Conservation (phyloP, 495 filamentous ascomycete species). For the Penicillium soppii region DNA sequence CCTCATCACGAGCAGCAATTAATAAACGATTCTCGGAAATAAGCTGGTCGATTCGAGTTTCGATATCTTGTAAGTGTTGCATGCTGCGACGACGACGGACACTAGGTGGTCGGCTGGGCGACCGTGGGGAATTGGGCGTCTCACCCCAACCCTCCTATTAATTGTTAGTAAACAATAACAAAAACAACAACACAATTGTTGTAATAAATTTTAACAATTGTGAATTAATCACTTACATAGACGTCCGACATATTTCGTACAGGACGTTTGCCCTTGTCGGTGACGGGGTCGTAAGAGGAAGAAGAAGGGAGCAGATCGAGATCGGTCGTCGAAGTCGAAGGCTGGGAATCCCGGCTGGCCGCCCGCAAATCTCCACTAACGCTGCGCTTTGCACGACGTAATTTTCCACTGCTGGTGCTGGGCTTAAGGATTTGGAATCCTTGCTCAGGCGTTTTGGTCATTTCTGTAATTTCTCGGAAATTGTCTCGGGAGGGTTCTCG, state of each 20-base stretch:
- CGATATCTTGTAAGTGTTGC: constrained; percentile 83
- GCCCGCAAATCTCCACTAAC: constrained; percentile 78
- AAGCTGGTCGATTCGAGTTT: constrained; percentile 72
- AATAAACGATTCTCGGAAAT: constrained; percentile 77
- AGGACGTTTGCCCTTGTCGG: constrained; percentile 83
- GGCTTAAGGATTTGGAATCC: constrained; percentile 36
- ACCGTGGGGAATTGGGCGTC: constrained; percentile 84
- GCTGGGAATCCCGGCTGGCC: constrained; percentile 50
- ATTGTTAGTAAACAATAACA: constrained; percentile 28
- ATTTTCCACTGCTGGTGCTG: constrained; percentile 39
- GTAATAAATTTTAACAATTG: constrained; percentile 12
- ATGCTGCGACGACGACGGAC: constrained; percentile 94
- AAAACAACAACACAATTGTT: constrained; percentile 18
- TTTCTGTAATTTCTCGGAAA: constrained; percentile 35
- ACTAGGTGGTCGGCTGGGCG: constrained; percentile 93
- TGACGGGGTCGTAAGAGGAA: constrained; percentile 70
- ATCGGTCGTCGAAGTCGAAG: constrained; percentile 36
- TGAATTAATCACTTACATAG: constrained; percentile 68
- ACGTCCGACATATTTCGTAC: constrained; percentile 86
- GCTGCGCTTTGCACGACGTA: constrained; percentile 71
- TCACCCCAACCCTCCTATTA: constrained; percentile 90
- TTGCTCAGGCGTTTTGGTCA: constrained; percentile 33
- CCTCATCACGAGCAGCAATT: constrained; percentile 65
- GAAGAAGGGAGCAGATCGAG: constrained; percentile 54
- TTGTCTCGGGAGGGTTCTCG: constrained; percentile 14